Evolutionary conservation across 2,329 filamentous ascomycete genomes (phyloP).

Genomic region (Pestalotiopsis sp.): DNA sequence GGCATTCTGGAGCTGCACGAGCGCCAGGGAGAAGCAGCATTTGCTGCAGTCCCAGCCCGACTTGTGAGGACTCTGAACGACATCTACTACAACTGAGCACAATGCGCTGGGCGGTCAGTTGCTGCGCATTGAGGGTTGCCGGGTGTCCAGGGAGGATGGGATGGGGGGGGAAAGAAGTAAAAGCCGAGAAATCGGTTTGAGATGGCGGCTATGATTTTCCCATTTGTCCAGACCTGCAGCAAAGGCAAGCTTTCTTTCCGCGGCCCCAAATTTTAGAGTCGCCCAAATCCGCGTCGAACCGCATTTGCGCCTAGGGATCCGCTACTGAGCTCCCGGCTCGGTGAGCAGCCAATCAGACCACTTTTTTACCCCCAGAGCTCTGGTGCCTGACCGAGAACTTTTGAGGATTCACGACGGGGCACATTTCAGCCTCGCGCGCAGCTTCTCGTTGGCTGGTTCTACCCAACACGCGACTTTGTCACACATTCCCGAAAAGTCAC

Average conservation of each 20-base stretch:
- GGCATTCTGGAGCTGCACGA: conserved; percentile 66
- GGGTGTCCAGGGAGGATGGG: conserved; percentile 5
- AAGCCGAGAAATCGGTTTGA: neutral
- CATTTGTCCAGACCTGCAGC: neutral
- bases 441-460: neutral
- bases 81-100: conserved; percentile 50
- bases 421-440: conserved; percentile 17
- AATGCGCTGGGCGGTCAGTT: conserved; percentile 35
- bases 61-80: conserved; percentile 56
- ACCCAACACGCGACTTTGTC: conserved; percentile 2
- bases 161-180: conserved; percentile 8
- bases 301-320: neutral
- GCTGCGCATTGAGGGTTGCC: conserved; percentile 36
- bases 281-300: conserved; percentile 6
- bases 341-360: conserved; percentile 14
- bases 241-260: conserved; percentile 7
- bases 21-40: conserved; percentile 44
- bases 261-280: conserved; percentile 19
- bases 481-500: neutral
- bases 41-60: conserved; percentile 57
- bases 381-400: conserved; percentile 15
- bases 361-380: neutral
- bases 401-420: conserved; percentile 11
- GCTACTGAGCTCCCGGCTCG: conserved; percentile 2
- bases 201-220: conserved; percentile 14